Conservation (phyloP, 2,329 filamentous ascomycete species). For the Albophoma yamanashiensis region DNA sequence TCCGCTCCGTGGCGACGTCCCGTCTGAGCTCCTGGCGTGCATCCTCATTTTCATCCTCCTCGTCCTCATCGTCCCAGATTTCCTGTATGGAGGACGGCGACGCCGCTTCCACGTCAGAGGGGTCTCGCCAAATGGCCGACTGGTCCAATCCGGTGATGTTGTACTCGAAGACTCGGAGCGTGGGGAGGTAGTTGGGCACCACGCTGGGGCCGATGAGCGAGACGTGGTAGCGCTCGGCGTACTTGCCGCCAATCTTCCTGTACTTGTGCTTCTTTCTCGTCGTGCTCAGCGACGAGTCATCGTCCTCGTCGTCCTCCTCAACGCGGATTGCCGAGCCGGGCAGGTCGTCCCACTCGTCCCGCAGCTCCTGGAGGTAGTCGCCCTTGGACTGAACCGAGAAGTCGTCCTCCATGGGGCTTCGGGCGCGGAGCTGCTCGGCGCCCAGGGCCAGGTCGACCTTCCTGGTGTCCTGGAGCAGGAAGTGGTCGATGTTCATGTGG, state of each 20-base stretch:
- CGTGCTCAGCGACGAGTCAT: slow-evolving; percentile 14
- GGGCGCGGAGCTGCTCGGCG: slow-evolving; percentile 14
- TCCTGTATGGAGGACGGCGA: background rate
- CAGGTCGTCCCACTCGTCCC: slow-evolving; percentile 66
- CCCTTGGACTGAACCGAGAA: slow-evolving; percentile 50
- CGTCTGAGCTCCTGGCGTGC: slow-evolving; percentile 16
- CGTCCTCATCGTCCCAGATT: slow-evolving; percentile 19
- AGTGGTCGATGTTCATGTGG: slow-evolving; percentile 99
- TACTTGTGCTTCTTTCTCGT: slow-evolving; percentile 41
- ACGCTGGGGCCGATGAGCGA: slow-evolving; percentile 76
- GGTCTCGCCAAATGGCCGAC: slow-evolving; percentile 32
- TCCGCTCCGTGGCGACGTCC: slow-evolving; percentile 19
- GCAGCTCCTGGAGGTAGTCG: slow-evolving; percentile 68
- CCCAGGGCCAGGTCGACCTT: slow-evolving; percentile 54
- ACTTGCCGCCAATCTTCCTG: slow-evolving; percentile 62
- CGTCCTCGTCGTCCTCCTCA: slow-evolving; percentile 6
- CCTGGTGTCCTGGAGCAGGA: slow-evolving; percentile 78
- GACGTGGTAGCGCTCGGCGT: slow-evolving; percentile 75
- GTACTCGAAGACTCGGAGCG: slow-evolving; percentile 84
- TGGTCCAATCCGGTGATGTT: slow-evolving; percentile 72
- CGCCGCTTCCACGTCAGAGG: slow-evolving; percentile 8
- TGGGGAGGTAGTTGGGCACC: slow-evolving; percentile 87
- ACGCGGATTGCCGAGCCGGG: slow-evolving; percentile 37
- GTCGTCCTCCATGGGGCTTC: slow-evolving; percentile 31
- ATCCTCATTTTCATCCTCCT: slow-evolving; percentile 11